Evolutionary conservation across 2,329 filamentous ascomycete species (phyloP).

Genomic region (Colletotrichum siamense): DNA sequence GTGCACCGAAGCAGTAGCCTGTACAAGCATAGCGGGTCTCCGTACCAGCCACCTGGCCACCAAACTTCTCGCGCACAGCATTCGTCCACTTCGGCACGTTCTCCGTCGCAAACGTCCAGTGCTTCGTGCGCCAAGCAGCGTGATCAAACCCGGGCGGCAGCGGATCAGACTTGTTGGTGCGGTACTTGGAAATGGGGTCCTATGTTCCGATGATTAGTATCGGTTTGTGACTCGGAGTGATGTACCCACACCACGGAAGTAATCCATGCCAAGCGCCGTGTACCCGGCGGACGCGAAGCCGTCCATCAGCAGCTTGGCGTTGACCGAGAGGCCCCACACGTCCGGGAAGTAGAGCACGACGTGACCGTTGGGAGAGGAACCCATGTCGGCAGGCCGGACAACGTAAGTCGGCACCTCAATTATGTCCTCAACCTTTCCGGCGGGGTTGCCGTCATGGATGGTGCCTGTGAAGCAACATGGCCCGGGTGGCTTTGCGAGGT

Average conservation of each 20-base stretch:
- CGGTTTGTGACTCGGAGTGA: too few species aligned
- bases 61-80: constrained; percentile 40
- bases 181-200: constrained; percentile 50
- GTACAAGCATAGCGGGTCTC: constrained; percentile 44
- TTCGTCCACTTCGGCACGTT: constrained; percentile 50
- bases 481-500: constrained; percentile 38
- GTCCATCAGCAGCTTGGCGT: constrained; percentile 51
- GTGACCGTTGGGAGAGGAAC: constrained; percentile 38
- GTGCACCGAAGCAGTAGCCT: constrained; percentile 47
- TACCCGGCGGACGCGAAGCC: constrained; percentile 50
- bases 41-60: constrained; percentile 20
- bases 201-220: constrained; percentile 8
- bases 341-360: constrained; percentile 52
- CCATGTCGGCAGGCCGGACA: constrained; percentile 6
- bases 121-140: constrained; percentile 52
- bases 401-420: constrained; percentile 44
- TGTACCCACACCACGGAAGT: constrained; percentile 44
- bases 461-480: constrained; percentile 44
- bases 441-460: constrained; percentile 41
- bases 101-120: constrained; percentile 45
- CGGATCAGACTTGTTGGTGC: constrained; percentile 28
- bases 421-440: constrained; percentile 38
- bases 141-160: constrained; percentile 46
- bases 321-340: constrained; percentile 48
- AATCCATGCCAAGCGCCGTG: constrained; percentile 46